Evolutionary conservation across 139 green algal species (phyloP), one percentile per base, ranked within the genome.

Genomic region (Chlamydomonas incerta): DNA sequence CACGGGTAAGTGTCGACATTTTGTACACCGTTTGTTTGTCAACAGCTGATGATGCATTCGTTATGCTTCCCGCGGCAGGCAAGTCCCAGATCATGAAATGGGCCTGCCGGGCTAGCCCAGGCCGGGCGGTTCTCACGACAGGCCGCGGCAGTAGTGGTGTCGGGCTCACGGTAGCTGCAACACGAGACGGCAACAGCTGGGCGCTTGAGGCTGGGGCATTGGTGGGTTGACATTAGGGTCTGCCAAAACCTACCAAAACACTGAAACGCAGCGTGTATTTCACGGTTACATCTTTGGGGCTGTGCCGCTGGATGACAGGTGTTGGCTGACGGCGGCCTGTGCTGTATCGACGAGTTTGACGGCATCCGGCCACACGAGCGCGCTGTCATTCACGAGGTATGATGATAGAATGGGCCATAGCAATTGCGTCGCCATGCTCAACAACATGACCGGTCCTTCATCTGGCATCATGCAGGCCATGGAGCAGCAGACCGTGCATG

Each of bases 281-380:
- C 23, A 62, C 46, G 33, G 10, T 47, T 31, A 14, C 21, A 2
- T 5, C 6, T 65, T 24, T 65, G 58, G n/a, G n/a, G 6, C 24
- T 65, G 58, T 65, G 58, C 58, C 3, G 58, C 21, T 28, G n/a
- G n/a, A n/a, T n/a, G n/a, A 65, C 47, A 85, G 79, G 79, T 97
- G 73, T 90, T 99, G 75, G 96, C 95, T 14, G 95, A 98, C 81
- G 97, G 97, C 1, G 96, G 96, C 1, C 65, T 98, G 70, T 98
- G 95, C 91, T 97, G 94, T 88, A 96, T 98, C 47, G 96, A 98
- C 72, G 96, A 98, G 87, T 97, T 98, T 88, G 93, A 97, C 41
- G 92, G 92, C 67, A 92, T 98, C 35, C 85, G 75, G 50, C 55
- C 69, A 35, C 50, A 74, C 2, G 97, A 98, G 83, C 92, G 93